Conservation (phyloP, 768 basidiomycete species). For the Lentinula edodes region DNA sequence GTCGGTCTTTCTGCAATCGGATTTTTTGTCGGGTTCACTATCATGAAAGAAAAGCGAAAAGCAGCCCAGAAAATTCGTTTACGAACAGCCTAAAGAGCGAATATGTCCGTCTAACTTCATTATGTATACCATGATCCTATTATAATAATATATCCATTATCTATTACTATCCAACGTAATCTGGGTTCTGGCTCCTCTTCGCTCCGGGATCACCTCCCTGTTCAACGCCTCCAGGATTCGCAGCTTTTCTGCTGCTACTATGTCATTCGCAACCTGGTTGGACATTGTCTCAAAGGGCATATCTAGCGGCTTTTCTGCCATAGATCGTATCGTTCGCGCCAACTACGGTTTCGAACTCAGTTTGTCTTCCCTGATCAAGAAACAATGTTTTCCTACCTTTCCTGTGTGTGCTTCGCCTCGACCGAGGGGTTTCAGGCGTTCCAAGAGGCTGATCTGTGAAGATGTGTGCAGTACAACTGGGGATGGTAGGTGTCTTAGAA, state of each 20-base stretch:
- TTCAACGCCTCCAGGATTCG: conserved; percentile 39
- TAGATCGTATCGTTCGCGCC: conserved; percentile 42
- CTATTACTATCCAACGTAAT: conserved; percentile 2
- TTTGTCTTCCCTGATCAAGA: not conserved
- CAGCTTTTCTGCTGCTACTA: conserved; percentile 67
- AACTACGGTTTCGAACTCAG: conserved; percentile 32
- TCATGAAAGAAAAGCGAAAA: conserved; percentile 69
- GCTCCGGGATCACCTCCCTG: not conserved
- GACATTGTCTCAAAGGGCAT: conserved; percentile 40
- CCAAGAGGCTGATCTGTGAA: conserved; percentile 42
- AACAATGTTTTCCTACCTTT: conserved; percentile 35
- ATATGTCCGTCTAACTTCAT: conserved; percentile 2
- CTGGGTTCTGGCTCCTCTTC: not conserved
- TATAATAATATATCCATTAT: not conserved
- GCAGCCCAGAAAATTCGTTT: conserved; percentile 56
- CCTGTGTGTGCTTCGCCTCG: conserved; percentile 39
- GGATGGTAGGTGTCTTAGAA: conserved; percentile 50
- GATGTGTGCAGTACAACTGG: conserved; percentile 50
- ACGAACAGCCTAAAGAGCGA: conserved; percentile 47
- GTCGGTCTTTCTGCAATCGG: conserved; percentile 79
- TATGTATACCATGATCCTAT: not conserved
- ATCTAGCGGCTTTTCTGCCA: conserved; percentile 48
- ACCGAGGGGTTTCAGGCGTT: conserved; percentile 40
- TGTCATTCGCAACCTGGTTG: conserved; percentile 55
- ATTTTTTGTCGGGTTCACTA: conserved; percentile 70